Evolutionary conservation across 352 stramenopile genomes (phyloP), one percentile per base, ranked within the genome.

Genomic region (Globisporangium acanthophoron): DNA sequence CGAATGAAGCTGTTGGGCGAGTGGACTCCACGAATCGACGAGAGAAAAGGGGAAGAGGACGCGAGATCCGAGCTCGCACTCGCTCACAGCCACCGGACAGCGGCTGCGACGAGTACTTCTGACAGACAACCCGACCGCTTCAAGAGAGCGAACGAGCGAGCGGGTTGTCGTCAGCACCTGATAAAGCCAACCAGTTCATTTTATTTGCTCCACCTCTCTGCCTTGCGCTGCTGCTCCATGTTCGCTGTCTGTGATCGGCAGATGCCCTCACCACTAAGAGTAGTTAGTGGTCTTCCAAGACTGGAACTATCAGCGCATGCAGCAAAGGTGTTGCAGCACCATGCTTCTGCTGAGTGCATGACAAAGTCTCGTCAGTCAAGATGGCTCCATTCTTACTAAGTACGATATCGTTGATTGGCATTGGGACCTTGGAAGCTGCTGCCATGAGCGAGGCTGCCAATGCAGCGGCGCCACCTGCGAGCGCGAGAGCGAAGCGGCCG

Each of bases 401-500:
- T 35, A 35, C 31, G 31, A 35, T 9, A 35, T 35, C 12, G 11
- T 41, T 41, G 35, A 41, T 41, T 41, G 35, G 35, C 35, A 41
- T 41, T 15, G 8, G 8, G 35, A 41, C 31, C 5, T 16, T 41
- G 35, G 41, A 20, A 20, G 5, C 18, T 13, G 7, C 12, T 13
- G 13, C 4, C 39, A n/a, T n/a, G 41, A 15, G 9, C 5, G 41
- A 13, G 16, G 15, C 0, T 21, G 20, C 16, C 13, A 24, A 12
- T 29, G 21, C 9, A 16, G 24, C 46, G 13, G 21, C 44, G 48
- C 3, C 37, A 11, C 3, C 41, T 29, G 37, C n/a, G 8, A 3
- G n/a, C 3, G 13, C 3, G 21, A 58, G 57, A 33, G 5, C 70
- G 13, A 76, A 77, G 60, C 64, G 64, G 11, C 69, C 67, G 7